Percentiles rank a stretch among this genome's conserved stretches.
phyloP scores from a whole-genome alignment of 2,329 filamentous ascomycete species.

The Sporothrix euskadiensis region DNA sequence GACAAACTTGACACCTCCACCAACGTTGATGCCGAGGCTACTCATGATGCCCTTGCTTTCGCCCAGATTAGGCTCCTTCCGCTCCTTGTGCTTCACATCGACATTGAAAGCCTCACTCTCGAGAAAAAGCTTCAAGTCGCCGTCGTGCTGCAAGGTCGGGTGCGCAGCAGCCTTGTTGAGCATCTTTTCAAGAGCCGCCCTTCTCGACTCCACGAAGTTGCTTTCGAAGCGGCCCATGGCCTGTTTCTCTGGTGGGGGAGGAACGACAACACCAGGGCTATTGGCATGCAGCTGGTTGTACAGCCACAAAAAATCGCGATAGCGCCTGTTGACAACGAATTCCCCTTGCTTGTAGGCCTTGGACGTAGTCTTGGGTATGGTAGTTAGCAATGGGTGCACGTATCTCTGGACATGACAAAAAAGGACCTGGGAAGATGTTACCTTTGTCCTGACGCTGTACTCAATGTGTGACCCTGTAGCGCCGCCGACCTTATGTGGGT shows the following conservation, averaged over 20 bases:
- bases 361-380: constrained; percentile 70
- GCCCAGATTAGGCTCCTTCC: constrained; percentile 77
- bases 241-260: constrained; percentile 96
- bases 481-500: constrained; percentile 97
- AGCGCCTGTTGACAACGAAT: constrained; percentile 90
- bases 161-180: constrained; percentile 92
- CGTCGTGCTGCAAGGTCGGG: constrained; percentile 86
- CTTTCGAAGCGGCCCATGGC: constrained; percentile 93
- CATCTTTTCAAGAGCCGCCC: constrained; percentile 94
- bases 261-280: constrained; percentile 91
- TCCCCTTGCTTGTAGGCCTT: constrained; percentile 92
- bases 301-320: constrained; percentile 96
- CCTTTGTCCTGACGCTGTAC: constrained; percentile 92
- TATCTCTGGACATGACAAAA: background rate
- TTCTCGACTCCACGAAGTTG: constrained; percentile 91
- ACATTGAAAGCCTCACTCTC: constrained; percentile 96
- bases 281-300: constrained; percentile 93
- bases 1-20: constrained; percentile 86
- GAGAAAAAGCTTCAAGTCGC: constrained; percentile 91
- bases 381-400: background rate
- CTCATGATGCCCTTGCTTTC: constrained; percentile 95
- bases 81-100: constrained; percentile 96
- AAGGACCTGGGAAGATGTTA: constrained; percentile 43
- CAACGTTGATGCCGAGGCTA: constrained; percentile 75
- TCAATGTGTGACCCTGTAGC: constrained; percentile 96